These are phyloP conservation scores for Steccherinum ochraceum DNA, from an alignment of 768 basidiomycete species.

Conservation along the genomic window DNA sequence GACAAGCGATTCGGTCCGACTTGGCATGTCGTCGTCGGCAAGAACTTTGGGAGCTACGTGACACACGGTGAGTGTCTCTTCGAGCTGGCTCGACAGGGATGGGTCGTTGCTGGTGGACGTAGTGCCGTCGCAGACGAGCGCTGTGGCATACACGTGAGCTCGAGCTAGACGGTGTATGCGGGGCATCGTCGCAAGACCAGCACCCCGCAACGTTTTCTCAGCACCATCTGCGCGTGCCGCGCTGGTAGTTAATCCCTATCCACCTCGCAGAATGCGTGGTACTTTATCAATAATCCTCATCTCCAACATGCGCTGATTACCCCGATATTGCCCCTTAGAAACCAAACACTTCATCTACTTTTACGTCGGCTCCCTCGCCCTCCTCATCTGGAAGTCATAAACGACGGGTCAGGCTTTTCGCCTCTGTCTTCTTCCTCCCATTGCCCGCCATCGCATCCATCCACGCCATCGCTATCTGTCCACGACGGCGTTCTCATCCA, in stretches of 20 bases:
- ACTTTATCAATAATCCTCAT: not conserved
- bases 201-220: no score
- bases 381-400: conserved; percentile 93
- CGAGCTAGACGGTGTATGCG: no score
- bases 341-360: conserved; percentile 99
- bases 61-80: conserved; percentile 76
- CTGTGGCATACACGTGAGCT: no score
- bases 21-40: conserved; percentile 98
- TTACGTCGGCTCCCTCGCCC: conserved; percentile 87
- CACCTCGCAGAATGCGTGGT: no score
- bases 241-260: conserved; percentile 8
- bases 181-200: no score
- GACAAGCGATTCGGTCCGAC: conserved; percentile 89
- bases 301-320: not conserved
- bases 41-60: conserved; percentile 98
- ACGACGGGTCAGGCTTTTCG: no score
- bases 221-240: no score
- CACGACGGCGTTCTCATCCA: no score
- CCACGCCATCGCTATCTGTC: conserved; percentile 24
- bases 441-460: conserved; percentile 31
- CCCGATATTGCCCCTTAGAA: conserved; percentile 44
- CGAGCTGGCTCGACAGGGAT: no score
- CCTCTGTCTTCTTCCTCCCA: conserved; percentile 25
- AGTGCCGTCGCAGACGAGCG: no score
- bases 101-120: no score